Base-by-base conservation (phyloP, 2,329 filamentous ascomycete genomes). In the Fusarium paranaense region DNA sequence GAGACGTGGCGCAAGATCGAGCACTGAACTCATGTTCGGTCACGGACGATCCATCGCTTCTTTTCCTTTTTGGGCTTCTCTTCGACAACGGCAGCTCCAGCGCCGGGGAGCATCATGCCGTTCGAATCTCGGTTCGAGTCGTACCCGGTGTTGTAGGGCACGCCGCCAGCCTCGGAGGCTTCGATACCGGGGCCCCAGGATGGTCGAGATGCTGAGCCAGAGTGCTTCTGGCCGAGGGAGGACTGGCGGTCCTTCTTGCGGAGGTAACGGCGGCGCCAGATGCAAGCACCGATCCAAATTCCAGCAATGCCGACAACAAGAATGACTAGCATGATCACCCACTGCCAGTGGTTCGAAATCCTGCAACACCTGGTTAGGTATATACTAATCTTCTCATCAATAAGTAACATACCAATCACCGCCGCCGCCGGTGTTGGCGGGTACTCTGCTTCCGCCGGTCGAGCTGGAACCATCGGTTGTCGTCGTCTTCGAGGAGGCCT, bases 301-400 rank as follows among this genome's bases (percentile, higher is more conserved):
- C 86, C 86, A 16, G 87, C 84, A 70, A 97, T 93, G 62, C 86
- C 92, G 69, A 96, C 85, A 50, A 92, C 87, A 32, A 97, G 87
- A 71, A 96, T 85, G 73, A 95, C 91, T 62, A 97, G 87, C 88
- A 97, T 94, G 71, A 96, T 87, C 54, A 97, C 90, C 94, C 94
- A 97, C 85, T 91, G 88, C 86, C 90, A 94, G 82, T 96, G 94
- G 32, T 85, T 87, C 9, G 88, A 87, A 59, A 94, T 83, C 93
- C 93, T 94, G 25, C 16, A 33, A 7, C 25, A 14, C 14, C 32
- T 20, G 11, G 50, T 73, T 50, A 77, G 69, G 42, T 42, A 6
- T 32, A 30, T 32, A 32, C 16, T 20, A 18, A 62, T 20, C 20
- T 30, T 38, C 13, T 1, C 30, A 16, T 40, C 22, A 50, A 20